Evolutionary conservation across 306 rosid species (phyloP).

Genomic region (Trifolium repens): DNA sequence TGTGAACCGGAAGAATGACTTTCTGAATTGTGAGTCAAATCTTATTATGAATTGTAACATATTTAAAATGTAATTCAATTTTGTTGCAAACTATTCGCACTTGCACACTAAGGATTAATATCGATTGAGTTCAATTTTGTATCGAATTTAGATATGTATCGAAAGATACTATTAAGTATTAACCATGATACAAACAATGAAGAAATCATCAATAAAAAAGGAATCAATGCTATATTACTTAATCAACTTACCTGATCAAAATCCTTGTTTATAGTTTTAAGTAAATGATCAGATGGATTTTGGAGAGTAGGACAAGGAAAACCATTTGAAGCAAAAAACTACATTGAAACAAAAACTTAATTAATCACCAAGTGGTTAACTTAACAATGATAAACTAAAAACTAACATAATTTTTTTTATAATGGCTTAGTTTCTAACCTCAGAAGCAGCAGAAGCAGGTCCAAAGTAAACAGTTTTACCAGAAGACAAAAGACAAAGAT

Average conservation of each 20-base stretch:
- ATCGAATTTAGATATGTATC: no score
- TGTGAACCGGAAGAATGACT: no score
- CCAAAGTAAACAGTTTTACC: slow-evolving; percentile 76
- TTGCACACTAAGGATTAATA: no score
- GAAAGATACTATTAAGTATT: no score
- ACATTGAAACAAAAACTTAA: slow-evolving; percentile 2
- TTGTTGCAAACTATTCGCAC: no score
- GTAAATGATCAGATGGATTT: slow-evolving; percentile 76
- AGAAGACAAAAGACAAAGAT: slow-evolving; percentile 67
- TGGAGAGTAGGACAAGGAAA: slow-evolving; percentile 72
- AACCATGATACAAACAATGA: no score
- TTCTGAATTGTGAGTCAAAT: no score
- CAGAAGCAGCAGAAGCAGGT: slow-evolving; percentile 63
- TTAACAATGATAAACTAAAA: background rate
- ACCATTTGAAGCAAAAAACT: slow-evolving; percentile 73
- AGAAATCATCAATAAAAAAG: no score
- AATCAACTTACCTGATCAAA: slow-evolving; percentile 58
- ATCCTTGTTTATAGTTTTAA: slow-evolving; percentile 78
- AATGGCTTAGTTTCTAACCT: slow-evolving; percentile 42
- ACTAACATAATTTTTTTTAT: background rate
- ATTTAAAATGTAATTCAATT: no score
- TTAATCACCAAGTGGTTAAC: background rate
- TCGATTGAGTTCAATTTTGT: no score
- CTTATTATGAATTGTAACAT: no score
- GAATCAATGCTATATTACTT: background rate